Evolutionary conservation across 176 grass and related monocot genomes (phyloP).

Genomic region (Raddia guianensis): DNA sequence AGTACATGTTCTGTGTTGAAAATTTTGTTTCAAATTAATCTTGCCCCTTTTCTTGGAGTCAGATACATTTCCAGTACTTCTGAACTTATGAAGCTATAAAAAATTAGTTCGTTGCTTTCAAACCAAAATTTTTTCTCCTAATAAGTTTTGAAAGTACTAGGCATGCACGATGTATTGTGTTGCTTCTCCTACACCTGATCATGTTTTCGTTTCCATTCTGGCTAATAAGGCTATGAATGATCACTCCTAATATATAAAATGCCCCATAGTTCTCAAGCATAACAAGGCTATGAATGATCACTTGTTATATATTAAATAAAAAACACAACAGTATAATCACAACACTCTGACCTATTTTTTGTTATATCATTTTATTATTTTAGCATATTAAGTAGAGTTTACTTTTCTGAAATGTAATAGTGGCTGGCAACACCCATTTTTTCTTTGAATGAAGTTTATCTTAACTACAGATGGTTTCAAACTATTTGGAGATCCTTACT

Average conservation of each 20-base stretch:
- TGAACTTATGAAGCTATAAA: not conserved
- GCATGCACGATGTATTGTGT: not conserved
- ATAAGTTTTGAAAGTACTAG: not conserved
- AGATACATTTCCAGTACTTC: not conserved
- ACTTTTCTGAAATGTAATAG: not conserved
- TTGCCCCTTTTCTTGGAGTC: not conserved
- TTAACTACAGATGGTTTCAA: too few species aligned
- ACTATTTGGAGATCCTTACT: too few species aligned
- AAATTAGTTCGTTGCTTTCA: not conserved
- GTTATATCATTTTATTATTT: constrained; percentile 4
- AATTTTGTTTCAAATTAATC: not conserved
- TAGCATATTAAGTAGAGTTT: not conserved
- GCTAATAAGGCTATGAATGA: not conserved
- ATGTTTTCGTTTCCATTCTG: constrained; percentile 1
- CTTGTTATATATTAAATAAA: not conserved
- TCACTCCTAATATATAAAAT: not conserved
- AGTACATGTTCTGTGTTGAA: not conserved
- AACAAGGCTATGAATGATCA: not conserved
- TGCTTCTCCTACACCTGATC: not conserved
- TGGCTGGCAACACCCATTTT: not conserved
- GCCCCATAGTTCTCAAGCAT: not conserved
- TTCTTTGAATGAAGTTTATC: not conserved
- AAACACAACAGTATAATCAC: not conserved
- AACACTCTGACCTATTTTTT: not conserved
- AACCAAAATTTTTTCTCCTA: not conserved